These are phyloP conservation scores for Epichloe aotearoae DNA, from an alignment of 2,329 filamentous ascomycete genomes.

Conservation along the genomic window DNA sequence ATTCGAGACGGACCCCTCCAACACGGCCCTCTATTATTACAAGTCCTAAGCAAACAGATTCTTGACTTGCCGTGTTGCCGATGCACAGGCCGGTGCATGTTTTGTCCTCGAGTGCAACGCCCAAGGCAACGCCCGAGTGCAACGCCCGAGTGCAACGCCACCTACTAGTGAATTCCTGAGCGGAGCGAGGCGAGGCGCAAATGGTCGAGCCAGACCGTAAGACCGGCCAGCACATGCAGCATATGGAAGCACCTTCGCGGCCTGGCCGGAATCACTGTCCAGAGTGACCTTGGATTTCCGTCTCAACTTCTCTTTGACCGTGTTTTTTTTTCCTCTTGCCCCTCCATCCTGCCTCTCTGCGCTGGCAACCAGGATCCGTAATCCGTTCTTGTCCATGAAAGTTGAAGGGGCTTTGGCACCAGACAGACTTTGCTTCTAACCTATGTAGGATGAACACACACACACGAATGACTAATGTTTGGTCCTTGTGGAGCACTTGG, in stretches of 20 bases:
- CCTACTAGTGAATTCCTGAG: background rate
- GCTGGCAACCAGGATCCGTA: no score
- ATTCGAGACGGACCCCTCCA: background rate
- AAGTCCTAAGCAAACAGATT: no score
- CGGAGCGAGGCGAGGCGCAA: background rate
- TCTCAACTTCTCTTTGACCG: background rate
- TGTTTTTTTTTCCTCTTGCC: no score
- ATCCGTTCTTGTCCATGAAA: no score
- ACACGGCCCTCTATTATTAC: background rate
- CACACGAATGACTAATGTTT: background rate
- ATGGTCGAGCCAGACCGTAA: background rate
- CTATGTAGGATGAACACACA: no score
- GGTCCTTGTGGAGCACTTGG: background rate
- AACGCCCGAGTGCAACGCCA: background rate
- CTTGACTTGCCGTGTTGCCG: background rate
- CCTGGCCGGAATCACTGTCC: constrained; percentile 3
- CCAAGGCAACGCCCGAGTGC: background rate
- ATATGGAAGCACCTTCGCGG: background rate
- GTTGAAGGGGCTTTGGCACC: no score
- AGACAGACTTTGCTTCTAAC: no score
- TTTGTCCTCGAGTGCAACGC: background rate
- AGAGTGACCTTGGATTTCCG: background rate
- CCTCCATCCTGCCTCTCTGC: no score
- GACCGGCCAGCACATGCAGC: no score
- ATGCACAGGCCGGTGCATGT: background rate